Evolutionary conservation across 352 stramenopile species (phyloP), one percentile per base, ranked within the genome.

Genomic region (Aphanomyces cochlioides): DNA sequence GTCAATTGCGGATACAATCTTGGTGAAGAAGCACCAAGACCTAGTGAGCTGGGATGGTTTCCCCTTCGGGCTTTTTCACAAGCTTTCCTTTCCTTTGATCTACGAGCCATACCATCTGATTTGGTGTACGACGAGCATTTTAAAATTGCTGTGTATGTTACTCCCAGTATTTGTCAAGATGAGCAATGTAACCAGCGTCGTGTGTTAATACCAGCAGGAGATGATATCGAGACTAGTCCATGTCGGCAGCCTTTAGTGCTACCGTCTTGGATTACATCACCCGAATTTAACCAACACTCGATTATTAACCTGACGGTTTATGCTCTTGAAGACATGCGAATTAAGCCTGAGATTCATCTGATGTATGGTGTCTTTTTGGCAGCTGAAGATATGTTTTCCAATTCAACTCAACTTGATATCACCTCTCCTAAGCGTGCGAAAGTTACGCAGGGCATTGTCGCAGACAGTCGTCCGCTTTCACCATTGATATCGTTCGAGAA

Each of bases 341-440:
- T 99, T 64, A 97, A 97, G 57, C 87, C 98, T 21, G 93, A 98
- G 74, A 81, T 99, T 19, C 96, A 99, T 68, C 84, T 99, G 56
- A 85, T 97, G 64, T 90, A 99, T 76, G 96, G 96, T 10, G 56
- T 98, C 15, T 98, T 95, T 58, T 72, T 92, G 0, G 75, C 96
- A 0, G 68, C 84, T 0, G 86, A 87, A 2, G 79, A 90, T 36
- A 94, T 97, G 56, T 99, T 99, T 72, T 76, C 90, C 36, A 97
- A 98, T 66, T 91, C 93, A 7, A 96, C 95, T 36, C 84, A 76
- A 2, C 84, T 98, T 3, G 75, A 83, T 13, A 89, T 96, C 38
- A 91, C 90, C 72, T 82, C 80, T 0, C 87, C 89, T 0, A 75
- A 76, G 10, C 82, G 85, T 58, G 92, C 81, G 67, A 89, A 90